Conservation (phyloP, 768 basidiomycete genomes). For the Hypholoma fasciculare region DNA sequence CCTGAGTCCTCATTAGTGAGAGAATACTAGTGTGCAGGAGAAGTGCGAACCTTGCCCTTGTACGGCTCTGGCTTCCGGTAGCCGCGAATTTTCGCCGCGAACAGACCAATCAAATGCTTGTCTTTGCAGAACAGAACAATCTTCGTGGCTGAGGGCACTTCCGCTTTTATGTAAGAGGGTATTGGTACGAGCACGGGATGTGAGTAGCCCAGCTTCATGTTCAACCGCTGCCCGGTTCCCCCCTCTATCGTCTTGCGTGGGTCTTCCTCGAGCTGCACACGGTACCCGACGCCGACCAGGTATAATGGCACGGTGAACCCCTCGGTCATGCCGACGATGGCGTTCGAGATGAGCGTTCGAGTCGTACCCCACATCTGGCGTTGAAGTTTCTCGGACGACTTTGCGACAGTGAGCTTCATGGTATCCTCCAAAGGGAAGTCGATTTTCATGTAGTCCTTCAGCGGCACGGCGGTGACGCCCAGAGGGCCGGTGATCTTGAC, state of each 20-base stretch:
- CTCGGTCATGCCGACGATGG: slow-evolving; percentile 84
- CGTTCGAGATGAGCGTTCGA: slow-evolving; percentile 86
- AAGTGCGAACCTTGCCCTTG: slow-evolving; percentile 85
- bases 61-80: slow-evolving; percentile 95
- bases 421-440: slow-evolving; percentile 37
- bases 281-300: slow-evolving; percentile 94
- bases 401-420: slow-evolving; percentile 56
- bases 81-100: slow-evolving; percentile 82
- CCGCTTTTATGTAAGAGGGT: slow-evolving; percentile 77
- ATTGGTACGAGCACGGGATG: slow-evolving; percentile 85
- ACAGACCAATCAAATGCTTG: slow-evolving; percentile 85
- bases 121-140: slow-evolving; percentile 82
- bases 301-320: slow-evolving; percentile 84
- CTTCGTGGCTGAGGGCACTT: slow-evolving; percentile 82
- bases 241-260: slow-evolving; percentile 61
- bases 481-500: slow-evolving; percentile 47
- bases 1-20: slow-evolving; percentile 43
- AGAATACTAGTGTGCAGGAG: not conserved
- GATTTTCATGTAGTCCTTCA: slow-evolving; percentile 47
- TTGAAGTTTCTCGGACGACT: slow-evolving; percentile 72
- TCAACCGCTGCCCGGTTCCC: slow-evolving; percentile 66
- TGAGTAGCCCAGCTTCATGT: slow-evolving; percentile 92
- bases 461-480: slow-evolving; percentile 45
- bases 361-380: slow-evolving; percentile 96
- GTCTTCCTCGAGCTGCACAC: slow-evolving; percentile 83